A percentile compares a stretch with the other conserved stretches of the same genome.
Conservation (phyloP, 2,329 filamentous ascomycete species). For the Blastomyces silverae region DNA sequence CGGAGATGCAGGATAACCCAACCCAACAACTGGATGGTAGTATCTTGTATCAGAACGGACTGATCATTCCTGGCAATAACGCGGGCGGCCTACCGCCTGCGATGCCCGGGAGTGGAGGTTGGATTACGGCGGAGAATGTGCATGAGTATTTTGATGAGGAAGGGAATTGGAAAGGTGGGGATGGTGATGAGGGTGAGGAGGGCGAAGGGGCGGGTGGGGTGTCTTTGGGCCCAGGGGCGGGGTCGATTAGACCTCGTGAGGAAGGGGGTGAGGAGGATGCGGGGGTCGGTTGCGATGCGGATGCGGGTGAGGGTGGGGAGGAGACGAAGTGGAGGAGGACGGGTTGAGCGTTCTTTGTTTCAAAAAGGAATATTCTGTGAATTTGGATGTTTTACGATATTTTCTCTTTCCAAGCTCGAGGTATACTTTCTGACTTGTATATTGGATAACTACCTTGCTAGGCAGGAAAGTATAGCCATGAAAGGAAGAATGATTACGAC, state of each 20-base stretch:
- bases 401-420: background rate
- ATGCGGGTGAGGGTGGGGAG: conserved; percentile 27
- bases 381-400: background rate
- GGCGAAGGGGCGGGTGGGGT: conserved; percentile 55
- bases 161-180: conserved; percentile 70
- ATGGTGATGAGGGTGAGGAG: conserved; percentile 53
- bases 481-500: background rate
- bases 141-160: conserved; percentile 73
- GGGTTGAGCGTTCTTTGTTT: conserved; percentile 21
- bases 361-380: conserved; percentile 12
- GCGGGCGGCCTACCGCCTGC: conserved; percentile 42
- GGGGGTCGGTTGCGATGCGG: conserved; percentile 29
- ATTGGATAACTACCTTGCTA: background rate
- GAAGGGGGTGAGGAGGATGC: conserved; percentile 35
- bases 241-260: conserved; percentile 35
- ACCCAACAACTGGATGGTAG: conserved; percentile 17
- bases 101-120: conserved; percentile 45
- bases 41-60: conserved; percentile 33
- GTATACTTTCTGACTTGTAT: background rate
- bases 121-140: conserved; percentile 83
- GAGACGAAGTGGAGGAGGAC: conserved; percentile 52
- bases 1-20: conserved; percentile 23
- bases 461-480: background rate
- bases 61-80: conserved; percentile 32
- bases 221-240: conserved; percentile 36